Percentiles rank a stretch among this genome's conserved stretches.
These are phyloP conservation scores for Isoetes engelmannii DNA, from an alignment of 83 land plant genomes.

Conservation along the genomic window DNA sequence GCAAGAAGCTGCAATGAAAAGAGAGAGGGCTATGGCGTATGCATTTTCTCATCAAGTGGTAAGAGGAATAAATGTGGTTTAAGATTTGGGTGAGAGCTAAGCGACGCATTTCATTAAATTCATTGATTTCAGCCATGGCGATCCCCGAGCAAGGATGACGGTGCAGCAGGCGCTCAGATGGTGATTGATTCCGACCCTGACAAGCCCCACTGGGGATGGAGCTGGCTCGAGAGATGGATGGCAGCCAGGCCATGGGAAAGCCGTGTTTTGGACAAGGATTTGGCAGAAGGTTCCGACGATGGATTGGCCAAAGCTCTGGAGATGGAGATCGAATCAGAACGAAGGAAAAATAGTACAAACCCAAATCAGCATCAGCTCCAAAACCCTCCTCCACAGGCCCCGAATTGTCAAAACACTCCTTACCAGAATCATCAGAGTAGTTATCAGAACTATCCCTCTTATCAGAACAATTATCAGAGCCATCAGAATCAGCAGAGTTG, in stretches of 20 bases:
- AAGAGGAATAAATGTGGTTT: too few species aligned
- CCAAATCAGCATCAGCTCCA: conserved; percentile 22
- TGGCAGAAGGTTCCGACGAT: too few species aligned
- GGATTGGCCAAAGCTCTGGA: too few species aligned
- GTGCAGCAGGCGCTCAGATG: conserved; percentile 31
- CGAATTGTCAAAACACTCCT: conserved; percentile 18
- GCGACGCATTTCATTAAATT: neutral
- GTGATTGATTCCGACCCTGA: conserved; percentile 52
- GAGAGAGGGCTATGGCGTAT: conserved; percentile 85
- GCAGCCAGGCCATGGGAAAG: conserved; percentile 69
- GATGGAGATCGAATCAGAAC: neutral
- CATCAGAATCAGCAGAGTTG: neutral
- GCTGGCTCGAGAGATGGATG: conserved; percentile 93
- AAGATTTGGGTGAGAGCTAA: too few species aligned
- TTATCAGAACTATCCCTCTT: too few species aligned
- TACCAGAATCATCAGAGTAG: too few species aligned
- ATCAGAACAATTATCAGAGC: too few species aligned
- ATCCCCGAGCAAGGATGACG: conserved; percentile 32
- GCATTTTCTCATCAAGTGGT: conserved; percentile 56
- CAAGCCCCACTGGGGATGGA: conserved; percentile 88
- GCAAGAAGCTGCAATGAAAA: conserved; percentile 66
- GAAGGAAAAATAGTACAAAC: too few species aligned
- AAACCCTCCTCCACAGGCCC: conserved; percentile 17
- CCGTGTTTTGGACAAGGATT: too few species aligned
- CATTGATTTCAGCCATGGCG: too few species aligned